Percentiles rank a stretch among this genome's conserved stretches.
phyloP scores from a whole-genome alignment of 106 monocot species.

The Narthecium ossifragum region DNA sequence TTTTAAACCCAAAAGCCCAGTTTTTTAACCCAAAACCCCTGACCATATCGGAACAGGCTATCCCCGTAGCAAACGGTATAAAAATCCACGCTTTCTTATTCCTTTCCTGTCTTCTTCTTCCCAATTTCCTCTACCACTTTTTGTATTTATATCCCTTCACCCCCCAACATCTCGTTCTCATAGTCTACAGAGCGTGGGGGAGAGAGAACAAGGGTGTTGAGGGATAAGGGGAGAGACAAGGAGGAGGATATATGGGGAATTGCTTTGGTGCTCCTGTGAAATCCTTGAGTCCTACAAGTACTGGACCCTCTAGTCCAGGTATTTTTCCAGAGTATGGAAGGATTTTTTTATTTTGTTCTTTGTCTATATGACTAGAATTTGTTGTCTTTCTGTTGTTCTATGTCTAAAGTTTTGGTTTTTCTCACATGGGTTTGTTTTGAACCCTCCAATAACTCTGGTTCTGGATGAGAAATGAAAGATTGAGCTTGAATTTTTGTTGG shows the following conservation, averaged over 20 bases:
- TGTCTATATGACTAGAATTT: too few relatives aligned
- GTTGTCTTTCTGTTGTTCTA: too few relatives aligned
- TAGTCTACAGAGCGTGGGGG: neutral
- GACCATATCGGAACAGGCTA: too few relatives aligned
- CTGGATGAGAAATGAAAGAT: too few relatives aligned
- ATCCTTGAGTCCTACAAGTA: slow-evolving; percentile 13
- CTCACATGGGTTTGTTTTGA: too few relatives aligned
- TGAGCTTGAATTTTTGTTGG: too few relatives aligned
- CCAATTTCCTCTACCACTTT: neutral
- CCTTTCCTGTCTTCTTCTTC: neutral
- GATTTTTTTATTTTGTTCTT: neutral
- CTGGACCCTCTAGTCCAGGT: slow-evolving; percentile 15
- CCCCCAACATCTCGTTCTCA: neutral
- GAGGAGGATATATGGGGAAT: slow-evolving; percentile 21
- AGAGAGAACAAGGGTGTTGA: neutral
- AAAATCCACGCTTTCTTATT: neutral
- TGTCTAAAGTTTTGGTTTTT: too few relatives aligned
- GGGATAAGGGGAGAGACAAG: neutral
- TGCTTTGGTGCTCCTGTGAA: slow-evolving; percentile 13
- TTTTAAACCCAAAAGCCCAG: too few relatives aligned
- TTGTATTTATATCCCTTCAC: neutral
- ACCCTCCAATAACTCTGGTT: too few relatives aligned
- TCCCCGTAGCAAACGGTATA: neutral
- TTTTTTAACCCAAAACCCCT: too few relatives aligned
- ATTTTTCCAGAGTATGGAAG: neutral